phyloP scores from a whole-genome alignment of 106 monocot species.

The Cymbidium sinense region DNA sequence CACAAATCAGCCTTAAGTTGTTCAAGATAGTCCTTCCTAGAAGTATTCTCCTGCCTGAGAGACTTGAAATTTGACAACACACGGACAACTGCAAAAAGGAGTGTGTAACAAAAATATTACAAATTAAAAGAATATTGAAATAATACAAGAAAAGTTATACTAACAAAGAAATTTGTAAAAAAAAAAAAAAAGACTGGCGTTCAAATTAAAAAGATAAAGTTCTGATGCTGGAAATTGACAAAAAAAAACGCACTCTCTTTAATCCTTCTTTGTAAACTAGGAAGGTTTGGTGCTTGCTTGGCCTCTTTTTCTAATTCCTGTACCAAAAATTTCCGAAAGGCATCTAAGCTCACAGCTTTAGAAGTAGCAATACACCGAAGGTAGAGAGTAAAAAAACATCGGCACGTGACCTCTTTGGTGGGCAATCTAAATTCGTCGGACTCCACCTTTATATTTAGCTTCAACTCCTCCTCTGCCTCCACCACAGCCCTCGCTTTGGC shows the following conservation, averaged over 20 bases:
- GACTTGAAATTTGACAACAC: slow-evolving; percentile 76
- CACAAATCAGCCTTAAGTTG: slow-evolving; percentile 75
- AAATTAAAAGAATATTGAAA: not conserved
- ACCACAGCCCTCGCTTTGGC: slow-evolving; percentile 40
- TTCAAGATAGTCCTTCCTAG: slow-evolving; percentile 66
- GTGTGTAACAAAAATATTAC: not conserved
- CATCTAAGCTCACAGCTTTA: not conserved
- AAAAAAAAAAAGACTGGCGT: not conserved
- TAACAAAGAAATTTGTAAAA: not conserved
- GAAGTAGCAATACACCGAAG: not conserved
- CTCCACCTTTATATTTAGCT: slow-evolving; percentile 74
- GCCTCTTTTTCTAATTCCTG: slow-evolving; percentile 87
- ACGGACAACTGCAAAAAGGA: slow-evolving; percentile 44
- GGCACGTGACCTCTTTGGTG: slow-evolving; percentile 55
- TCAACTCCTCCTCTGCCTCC: slow-evolving; percentile 67
- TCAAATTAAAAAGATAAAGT: not conserved
- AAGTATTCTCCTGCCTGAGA: slow-evolving; percentile 58
- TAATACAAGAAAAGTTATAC: not conserved
- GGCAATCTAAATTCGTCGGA: slow-evolving; percentile 88
- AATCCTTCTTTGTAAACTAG: slow-evolving; percentile 59
- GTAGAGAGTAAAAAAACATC: not conserved
- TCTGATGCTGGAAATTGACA: not conserved
- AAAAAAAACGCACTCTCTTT: slow-evolving; percentile 57
- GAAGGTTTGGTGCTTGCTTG: slow-evolving; percentile 56
- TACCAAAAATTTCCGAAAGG: not conserved